Evolutionary conservation across 2,329 filamentous ascomycete genomes (phyloP), one percentile per base, ranked within the genome.

Genomic region (Ilyonectria destructans): DNA sequence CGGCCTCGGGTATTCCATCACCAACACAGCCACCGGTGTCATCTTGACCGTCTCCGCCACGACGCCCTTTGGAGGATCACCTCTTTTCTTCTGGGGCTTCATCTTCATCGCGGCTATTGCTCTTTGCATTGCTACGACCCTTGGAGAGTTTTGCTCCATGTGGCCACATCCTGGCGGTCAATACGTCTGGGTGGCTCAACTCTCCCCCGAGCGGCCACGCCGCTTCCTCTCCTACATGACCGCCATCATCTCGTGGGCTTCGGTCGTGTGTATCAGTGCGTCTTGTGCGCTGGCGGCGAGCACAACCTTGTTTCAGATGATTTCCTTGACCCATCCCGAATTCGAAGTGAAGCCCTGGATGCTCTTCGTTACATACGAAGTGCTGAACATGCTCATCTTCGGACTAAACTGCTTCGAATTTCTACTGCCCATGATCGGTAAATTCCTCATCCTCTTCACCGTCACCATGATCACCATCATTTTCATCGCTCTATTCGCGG

Each of bases 91-190:
- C 66, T 77, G 73, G 74, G 76, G 75, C 1, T 75, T 77, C 49
- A 45, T 77, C 0, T 13, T 75, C 43, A 74, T 75, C 70, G 66
- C 71, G 1, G 10, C 68, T 10, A 69, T 77, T 21, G 75, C 70
- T 9, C 67, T 77, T n/a, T 69, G 69, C n/a, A 77, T 72, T n/a
- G 75, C 74, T 9, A 64, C 64, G 5, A 73, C 73, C 8, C 74
- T 78, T 13, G 73, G 72, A 21, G 77, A 78, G 65, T 69, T 78
- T 26, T 69, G 73, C 4, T 76, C 75, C 0, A 73, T 74, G 19
- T 75, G 75, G 71, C 77, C 77, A 2, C 73, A 78, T 37, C 69
- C 75, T n/a, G 77, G 75, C 2, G 77, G 76, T 6, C 77, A 78
- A 68, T 76, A 77, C 54, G 65, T 74, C 65, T 77, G 77, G 76